A percentile compares a stretch with the other conserved stretches of the same genome.
phyloP scores from a whole-genome alignment of 1,284 basidiomycete genomes.

The Fomitiporia mediterranea region DNA sequence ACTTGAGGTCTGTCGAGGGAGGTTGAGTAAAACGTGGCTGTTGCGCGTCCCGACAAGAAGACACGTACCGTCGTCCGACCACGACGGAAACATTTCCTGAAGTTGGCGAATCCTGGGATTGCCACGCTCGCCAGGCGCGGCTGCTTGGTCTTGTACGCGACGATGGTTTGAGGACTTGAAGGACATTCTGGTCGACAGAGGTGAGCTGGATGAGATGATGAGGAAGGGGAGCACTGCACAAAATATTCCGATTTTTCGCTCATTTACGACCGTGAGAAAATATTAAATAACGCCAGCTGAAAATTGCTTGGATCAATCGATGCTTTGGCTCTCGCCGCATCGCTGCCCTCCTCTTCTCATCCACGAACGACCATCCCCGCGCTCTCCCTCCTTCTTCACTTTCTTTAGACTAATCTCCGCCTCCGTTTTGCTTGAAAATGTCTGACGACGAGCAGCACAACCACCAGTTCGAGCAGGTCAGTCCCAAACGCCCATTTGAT shows the following conservation, averaged over 20 bases:
- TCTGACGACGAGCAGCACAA: slow-evolving; percentile 21
- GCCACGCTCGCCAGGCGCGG: slow-evolving; percentile 35
- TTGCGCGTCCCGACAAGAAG: slow-evolving; percentile 25
- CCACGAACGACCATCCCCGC: neutral
- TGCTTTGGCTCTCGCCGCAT: neutral
- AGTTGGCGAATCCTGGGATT: slow-evolving; percentile 54
- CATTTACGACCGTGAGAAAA: neutral
- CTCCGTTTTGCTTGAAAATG: slow-evolving; percentile 22
- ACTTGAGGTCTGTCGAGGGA: slow-evolving; percentile 59
- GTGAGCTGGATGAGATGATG: neutral
- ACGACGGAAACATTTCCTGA: slow-evolving; percentile 74
- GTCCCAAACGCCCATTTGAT: neutral
- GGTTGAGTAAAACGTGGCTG: slow-evolving; percentile 19
- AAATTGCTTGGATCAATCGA: neutral
- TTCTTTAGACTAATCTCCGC: slow-evolving; percentile 15
- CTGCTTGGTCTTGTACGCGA: slow-evolving; percentile 1
- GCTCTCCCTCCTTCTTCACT: slow-evolving; percentile 14
- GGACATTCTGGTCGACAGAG: slow-evolving; percentile 14
- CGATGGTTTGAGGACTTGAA: slow-evolving; percentile 19
- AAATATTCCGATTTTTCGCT: neutral
- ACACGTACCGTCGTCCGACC: slow-evolving; percentile 67
- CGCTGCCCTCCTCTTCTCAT: neutral
- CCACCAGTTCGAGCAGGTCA: slow-evolving; percentile 18
- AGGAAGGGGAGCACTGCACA: neutral
- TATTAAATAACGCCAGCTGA: neutral